A percentile compares a stretch with the other conserved stretches of the same genome.
phyloP scores from a whole-genome alignment of 331 rosid genomes.

The Prunus yedoensis region DNA sequence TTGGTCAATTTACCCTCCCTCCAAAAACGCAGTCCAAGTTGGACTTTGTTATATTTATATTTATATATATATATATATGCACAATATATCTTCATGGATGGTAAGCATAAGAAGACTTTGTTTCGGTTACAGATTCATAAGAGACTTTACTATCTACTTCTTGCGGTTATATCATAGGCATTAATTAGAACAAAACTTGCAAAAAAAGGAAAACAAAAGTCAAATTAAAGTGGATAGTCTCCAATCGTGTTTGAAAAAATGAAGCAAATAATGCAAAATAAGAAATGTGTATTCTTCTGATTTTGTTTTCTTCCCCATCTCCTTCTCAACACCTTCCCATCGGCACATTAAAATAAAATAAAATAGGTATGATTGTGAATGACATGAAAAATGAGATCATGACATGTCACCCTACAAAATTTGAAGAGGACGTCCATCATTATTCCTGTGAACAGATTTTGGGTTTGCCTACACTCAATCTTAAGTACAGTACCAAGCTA shows the following conservation, averaged over 20 bases:
- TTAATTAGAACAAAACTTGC: not conserved
- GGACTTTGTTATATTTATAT: not conserved
- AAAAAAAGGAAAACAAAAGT: not conserved
- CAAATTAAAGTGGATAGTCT: conserved; percentile 7
- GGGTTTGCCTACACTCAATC: not conserved
- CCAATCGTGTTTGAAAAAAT: conserved; percentile 1
- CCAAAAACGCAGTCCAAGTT: not conserved
- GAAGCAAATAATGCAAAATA: not conserved
- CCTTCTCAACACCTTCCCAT: not conserved
- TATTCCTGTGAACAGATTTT: not conserved
- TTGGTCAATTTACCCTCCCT: not conserved
- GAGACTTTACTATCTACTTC: not conserved
- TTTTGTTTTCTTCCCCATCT: not conserved
- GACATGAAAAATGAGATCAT: not conserved
- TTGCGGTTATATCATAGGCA: not conserved
- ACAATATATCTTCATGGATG: not conserved
- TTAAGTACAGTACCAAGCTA: not conserved
- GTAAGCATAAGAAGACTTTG: not conserved
- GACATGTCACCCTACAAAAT: not conserved
- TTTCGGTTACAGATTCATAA: not conserved
- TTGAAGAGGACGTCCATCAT: not conserved
- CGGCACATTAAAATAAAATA: not conserved
- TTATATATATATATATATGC: not conserved
- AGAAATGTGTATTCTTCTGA: not conserved
- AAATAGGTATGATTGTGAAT: not conserved